phyloP scores from a whole-genome alignment of 2,329 filamentous ascomycete species.

The Aspergillus bombycis region DNA sequence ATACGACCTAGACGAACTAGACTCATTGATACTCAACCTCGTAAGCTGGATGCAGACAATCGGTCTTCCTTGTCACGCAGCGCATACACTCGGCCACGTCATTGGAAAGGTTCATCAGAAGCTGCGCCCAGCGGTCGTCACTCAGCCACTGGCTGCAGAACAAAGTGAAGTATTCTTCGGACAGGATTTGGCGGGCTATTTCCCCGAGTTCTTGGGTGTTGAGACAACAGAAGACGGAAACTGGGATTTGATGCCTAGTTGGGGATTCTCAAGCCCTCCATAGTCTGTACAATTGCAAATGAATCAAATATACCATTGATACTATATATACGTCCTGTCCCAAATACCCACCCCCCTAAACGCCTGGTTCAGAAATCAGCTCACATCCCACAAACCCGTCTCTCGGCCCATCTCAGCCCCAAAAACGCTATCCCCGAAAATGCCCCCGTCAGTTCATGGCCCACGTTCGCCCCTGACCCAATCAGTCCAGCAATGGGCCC shows the following conservation, averaged over 20 bases:
- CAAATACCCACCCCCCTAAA: neutral
- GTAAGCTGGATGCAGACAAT: constrained; percentile 47
- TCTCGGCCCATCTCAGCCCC: constrained; percentile 35
- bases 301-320: neutral
- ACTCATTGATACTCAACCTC: constrained; percentile 37
- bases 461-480: constrained; percentile 39
- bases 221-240: constrained; percentile 30
- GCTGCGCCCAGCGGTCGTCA: constrained; percentile 29
- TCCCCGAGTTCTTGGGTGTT: constrained; percentile 37
- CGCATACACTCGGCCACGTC: constrained; percentile 45
- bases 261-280: constrained; percentile 25
- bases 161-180: constrained; percentile 9
- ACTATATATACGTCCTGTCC: neutral
- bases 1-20: constrained; percentile 39
- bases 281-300: neutral
- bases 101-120: constrained; percentile 38
- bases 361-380: neutral
- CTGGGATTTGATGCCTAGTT: constrained; percentile 34
- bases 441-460: constrained; percentile 38
- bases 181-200: constrained; percentile 29
- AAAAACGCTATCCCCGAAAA: constrained; percentile 36
- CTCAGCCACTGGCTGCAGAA: neutral
- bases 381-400: constrained; percentile 28
- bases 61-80: constrained; percentile 47
- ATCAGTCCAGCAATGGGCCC: constrained; percentile 36